Percentiles rank a stretch among this genome's conserved stretches.
phyloP scores from a whole-genome alignment of 169 alveolate genomes.

The Plasmodium cynomolgi region DNA sequence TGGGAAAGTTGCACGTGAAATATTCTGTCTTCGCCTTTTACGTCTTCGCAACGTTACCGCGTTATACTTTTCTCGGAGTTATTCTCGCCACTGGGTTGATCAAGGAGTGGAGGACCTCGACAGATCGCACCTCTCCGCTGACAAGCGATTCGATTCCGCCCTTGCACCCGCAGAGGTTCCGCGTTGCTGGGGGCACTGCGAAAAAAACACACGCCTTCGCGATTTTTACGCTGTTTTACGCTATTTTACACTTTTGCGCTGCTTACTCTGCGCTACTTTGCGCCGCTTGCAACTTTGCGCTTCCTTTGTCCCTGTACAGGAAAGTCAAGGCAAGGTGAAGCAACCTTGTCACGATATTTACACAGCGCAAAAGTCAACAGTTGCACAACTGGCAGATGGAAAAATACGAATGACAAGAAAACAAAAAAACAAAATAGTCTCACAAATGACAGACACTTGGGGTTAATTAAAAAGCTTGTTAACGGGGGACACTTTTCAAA shows the following conservation, averaged over 20 bases:
- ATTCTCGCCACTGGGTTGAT: background rate
- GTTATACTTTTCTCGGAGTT: background rate
- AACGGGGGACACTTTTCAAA: background rate
- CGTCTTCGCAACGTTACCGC: background rate
- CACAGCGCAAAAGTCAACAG: background rate
- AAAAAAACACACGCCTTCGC: background rate
- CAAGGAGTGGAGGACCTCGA: background rate
- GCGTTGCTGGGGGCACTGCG: background rate
- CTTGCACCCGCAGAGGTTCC: background rate
- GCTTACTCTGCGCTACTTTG: background rate
- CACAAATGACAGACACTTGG: background rate
- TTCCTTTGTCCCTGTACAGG: background rate
- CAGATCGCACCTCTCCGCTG: background rate
- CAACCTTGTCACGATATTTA: background rate
- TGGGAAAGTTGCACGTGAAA: background rate
- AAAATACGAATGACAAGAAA: background rate
- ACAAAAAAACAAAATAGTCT: background rate
- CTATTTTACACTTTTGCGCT: background rate
- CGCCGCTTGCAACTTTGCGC: background rate
- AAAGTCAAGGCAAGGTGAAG: background rate
- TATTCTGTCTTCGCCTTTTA: background rate
- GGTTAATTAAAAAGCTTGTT: slow-evolving; percentile 4
- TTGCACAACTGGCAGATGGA: background rate
- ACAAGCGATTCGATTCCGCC: background rate
- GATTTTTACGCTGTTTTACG: background rate